Evolutionary conservation across 2,329 filamentous ascomycete genomes (phyloP).

Genomic region (Eurotiales sp.): DNA sequence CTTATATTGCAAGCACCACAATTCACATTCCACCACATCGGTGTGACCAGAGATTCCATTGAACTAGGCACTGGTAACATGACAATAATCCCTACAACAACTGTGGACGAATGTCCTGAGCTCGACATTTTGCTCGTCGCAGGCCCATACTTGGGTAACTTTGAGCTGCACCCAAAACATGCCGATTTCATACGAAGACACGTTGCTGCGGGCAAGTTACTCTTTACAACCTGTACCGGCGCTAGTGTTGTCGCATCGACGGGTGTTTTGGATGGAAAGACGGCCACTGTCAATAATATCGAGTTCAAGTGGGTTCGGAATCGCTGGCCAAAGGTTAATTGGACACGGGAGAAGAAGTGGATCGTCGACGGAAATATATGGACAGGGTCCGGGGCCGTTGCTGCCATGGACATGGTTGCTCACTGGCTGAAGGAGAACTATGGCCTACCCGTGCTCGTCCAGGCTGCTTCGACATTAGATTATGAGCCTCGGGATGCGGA

Average conservation of each 20-base stretch:
- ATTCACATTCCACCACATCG: conserved; percentile 35
- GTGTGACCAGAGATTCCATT: conserved; percentile 28
- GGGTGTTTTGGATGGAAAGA: conserved; percentile 41
- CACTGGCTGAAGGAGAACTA: conserved; percentile 39
- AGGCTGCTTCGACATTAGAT: conserved; percentile 26
- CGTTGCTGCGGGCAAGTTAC: conserved; percentile 32
- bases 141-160: conserved; percentile 27
- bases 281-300: conserved; percentile 43
- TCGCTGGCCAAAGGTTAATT: conserved; percentile 40
- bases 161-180: conserved; percentile 27
- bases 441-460: conserved; percentile 26
- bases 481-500: conserved; percentile 35
- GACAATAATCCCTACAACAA: conserved; percentile 27
- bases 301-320: conserved; percentile 27
- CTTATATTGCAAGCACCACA: conserved; percentile 24
- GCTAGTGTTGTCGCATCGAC: conserved; percentile 21
- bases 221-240: conserved; percentile 21
- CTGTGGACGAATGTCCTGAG: conserved; percentile 34
- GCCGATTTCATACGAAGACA: conserved; percentile 33
- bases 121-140: conserved; percentile 38
- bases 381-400: conserved; percentile 45
- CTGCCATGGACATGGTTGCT: conserved; percentile 46
- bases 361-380: conserved; percentile 46
- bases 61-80: conserved; percentile 18
- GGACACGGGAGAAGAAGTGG: conserved; percentile 45